Percentiles rank a stretch among this genome's conserved stretches.
phyloP scores from a whole-genome alignment of 2,329 filamentous ascomycete genomes.

The Ustilaginoidea virens region DNA sequence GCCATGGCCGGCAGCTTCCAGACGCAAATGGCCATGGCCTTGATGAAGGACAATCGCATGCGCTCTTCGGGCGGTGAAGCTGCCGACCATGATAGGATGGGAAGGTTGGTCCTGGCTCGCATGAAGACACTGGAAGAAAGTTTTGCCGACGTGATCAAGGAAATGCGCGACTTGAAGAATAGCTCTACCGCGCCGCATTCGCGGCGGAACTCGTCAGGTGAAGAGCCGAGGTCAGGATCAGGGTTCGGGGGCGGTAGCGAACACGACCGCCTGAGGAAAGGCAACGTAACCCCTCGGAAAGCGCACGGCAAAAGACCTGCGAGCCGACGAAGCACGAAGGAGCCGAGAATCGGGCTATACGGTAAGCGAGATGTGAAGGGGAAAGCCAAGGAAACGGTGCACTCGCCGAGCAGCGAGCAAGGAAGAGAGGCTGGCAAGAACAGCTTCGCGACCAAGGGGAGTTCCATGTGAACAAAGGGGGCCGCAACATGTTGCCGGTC shows the following conservation, averaged over 20 bases:
- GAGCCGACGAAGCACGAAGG: constrained; percentile 28
- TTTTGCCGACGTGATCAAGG: constrained; percentile 71
- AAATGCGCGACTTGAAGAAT: constrained; percentile 51
- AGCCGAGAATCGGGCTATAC: constrained; percentile 16
- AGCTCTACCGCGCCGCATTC: constrained; percentile 31
- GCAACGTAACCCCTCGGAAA: constrained; percentile 13
- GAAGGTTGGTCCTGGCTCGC: constrained; percentile 65
- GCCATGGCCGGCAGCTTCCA: constrained; percentile 62
- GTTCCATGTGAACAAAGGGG: constrained; percentile 21
- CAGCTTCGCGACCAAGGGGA: constrained; percentile 11
- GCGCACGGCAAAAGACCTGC: constrained; percentile 15
- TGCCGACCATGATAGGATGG: constrained; percentile 50
- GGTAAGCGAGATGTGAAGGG: constrained; percentile 20
- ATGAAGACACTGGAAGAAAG: constrained; percentile 92
- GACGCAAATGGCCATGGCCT: constrained; percentile 63
- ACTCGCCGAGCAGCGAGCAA: constrained; percentile 21
- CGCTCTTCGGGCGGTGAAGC: constrained; percentile 25
- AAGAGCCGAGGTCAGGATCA: constrained; percentile 16
- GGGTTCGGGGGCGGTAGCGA: constrained; percentile 19
- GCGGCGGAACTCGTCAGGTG: constrained; percentile 35
- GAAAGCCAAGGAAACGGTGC: constrained; percentile 32
- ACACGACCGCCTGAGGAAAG: constrained; percentile 14
- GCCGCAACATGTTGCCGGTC: background rate
- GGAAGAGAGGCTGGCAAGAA: constrained; percentile 18
- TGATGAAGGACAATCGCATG: constrained; percentile 40